phyloP scores from a whole-genome alignment of 306 rosid genomes.

The Alnus rubra region DNA sequence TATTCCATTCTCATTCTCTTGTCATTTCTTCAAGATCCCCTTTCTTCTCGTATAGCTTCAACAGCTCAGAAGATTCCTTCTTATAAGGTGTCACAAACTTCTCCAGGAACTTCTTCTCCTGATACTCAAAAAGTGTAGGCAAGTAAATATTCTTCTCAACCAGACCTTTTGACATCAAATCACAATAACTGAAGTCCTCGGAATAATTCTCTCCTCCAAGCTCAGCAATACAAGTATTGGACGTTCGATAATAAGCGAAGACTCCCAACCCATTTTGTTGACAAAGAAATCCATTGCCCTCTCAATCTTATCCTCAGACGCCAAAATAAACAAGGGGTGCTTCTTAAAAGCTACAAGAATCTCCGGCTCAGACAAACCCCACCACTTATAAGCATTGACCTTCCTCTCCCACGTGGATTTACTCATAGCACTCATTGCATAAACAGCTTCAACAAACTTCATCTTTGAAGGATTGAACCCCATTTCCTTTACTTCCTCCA shows the following conservation, averaged over 20 bases:
- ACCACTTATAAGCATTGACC: slow-evolving; percentile 37
- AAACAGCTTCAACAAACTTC: slow-evolving; percentile 31
- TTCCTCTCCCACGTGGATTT: slow-evolving; percentile 43
- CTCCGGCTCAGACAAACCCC: slow-evolving; percentile 62
- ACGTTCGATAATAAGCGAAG: slow-evolving; percentile 17
- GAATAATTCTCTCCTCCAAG: slow-evolving; percentile 49
- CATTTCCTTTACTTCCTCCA: slow-evolving; percentile 38
- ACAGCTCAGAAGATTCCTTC: slow-evolving; percentile 29
- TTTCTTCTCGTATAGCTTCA: slow-evolving; percentile 31
- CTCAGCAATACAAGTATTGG: slow-evolving; percentile 19
- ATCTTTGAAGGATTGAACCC: slow-evolving; percentile 34
- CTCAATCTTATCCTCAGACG: slow-evolving; percentile 38
- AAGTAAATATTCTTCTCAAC: slow-evolving; percentile 6
- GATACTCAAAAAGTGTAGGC: background rate
- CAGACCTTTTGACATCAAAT: slow-evolving; percentile 37
- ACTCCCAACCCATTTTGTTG: slow-evolving; percentile 30
- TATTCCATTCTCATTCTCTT: background rate
- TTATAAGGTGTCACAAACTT: slow-evolving; percentile 23
- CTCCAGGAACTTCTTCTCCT: slow-evolving; percentile 22
- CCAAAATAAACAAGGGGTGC: slow-evolving; percentile 40
- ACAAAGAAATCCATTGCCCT: slow-evolving; percentile 41
- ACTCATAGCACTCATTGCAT: slow-evolving; percentile 19
- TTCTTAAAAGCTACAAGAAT: slow-evolving; percentile 32
- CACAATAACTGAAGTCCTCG: slow-evolving; percentile 38
- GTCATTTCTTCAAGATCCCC: background rate